These are phyloP conservation scores for Tetradesmus obliquus DNA, from an alignment of 139 green algal genomes.

Conservation along the genomic window DNA sequence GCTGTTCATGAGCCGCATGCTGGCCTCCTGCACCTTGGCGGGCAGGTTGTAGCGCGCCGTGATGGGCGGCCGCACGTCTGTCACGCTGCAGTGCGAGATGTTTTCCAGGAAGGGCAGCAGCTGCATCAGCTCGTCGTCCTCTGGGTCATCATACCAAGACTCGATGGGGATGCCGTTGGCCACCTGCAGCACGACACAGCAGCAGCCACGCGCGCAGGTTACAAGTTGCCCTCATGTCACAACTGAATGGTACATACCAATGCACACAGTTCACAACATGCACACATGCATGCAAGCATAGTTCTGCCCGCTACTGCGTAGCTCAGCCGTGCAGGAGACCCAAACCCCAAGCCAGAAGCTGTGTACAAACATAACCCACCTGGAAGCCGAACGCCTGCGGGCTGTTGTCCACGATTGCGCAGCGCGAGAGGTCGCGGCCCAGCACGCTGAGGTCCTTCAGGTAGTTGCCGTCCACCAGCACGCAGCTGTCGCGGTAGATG, in stretches of 20 bases:
- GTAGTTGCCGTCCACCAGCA: slow-evolving; percentile 96
- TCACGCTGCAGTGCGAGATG: slow-evolving; percentile 53
- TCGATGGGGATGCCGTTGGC: slow-evolving; percentile 98
- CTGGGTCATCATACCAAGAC: slow-evolving; percentile 93
- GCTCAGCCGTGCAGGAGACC: no score
- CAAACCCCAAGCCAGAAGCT: neutral
- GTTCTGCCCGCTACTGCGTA: no score
- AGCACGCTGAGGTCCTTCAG: slow-evolving; percentile 89
- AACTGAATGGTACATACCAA: no score
- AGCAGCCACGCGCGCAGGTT: neutral
- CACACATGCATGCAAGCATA: neutral
- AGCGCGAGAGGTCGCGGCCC: slow-evolving; percentile 88
- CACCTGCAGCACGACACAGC: slow-evolving; percentile 82
- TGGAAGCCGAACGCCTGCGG: slow-evolving; percentile 90
- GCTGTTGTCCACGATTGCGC: slow-evolving; percentile 96
- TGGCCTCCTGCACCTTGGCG: slow-evolving; percentile 67
- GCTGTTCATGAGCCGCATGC: neutral
- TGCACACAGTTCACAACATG: neutral
- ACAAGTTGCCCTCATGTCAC: no score
- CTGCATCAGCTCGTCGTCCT: slow-evolving; percentile 83
- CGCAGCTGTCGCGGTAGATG: slow-evolving; percentile 94
- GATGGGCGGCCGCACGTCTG: slow-evolving; percentile 86
- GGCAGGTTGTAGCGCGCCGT: slow-evolving; percentile 72
- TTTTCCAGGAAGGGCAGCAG: slow-evolving; percentile 94
- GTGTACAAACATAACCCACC: slow-evolving; percentile 30